Base-by-base conservation (phyloP, 345 rosid genomes). In the Camelina sativa region DNA sequence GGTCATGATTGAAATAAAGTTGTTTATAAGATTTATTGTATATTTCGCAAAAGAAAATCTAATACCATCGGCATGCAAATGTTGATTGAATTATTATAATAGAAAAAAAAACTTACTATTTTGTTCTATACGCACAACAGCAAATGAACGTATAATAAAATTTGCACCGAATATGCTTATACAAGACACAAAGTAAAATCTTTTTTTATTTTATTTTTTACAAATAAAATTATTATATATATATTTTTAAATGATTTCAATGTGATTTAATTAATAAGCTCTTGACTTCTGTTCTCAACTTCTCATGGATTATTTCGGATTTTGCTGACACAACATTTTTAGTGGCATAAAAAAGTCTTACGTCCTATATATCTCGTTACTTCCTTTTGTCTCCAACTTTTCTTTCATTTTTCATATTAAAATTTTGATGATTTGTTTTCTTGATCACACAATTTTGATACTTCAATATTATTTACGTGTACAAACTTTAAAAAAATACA, bases 1-100 rank as follows among this genome's bases (percentile, higher is more conserved):
- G 81, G 81, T 78, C 74, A 67, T 57, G 74, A 78, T 61, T 72
- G 58, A 72, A 60, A 60, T 55, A 65, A 6, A 51, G 0, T 66
- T 51, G 5, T 48, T 30, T 57, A 17, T 43, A 19, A 57, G 38
- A 53, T 76, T n/a, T 13, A 9, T 76, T 10, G 61, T 64, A 47
- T 22, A 48, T 76, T 56, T 44, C 22, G 4, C 58, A n/a, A 62
- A 52, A 32, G 2, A 44, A 32, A 16, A 22, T 53, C 38, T 35
- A 17, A 44, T 41, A 61, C 44, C 53, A 58, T 48, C 67, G 43
- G 35, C 43, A 41, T 41, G 35, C 62, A 38, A 22, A 38, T 40
- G 7, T 54, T 67, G 47, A 44, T 59, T 41, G 35, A 22, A 41
- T 8, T 22, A 41, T n/a, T 22, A 41, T n/a, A 22, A 38, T 38